phyloP scores from a whole-genome alignment of 352 stramenopile species.

The Peronospora farinosa region DNA sequence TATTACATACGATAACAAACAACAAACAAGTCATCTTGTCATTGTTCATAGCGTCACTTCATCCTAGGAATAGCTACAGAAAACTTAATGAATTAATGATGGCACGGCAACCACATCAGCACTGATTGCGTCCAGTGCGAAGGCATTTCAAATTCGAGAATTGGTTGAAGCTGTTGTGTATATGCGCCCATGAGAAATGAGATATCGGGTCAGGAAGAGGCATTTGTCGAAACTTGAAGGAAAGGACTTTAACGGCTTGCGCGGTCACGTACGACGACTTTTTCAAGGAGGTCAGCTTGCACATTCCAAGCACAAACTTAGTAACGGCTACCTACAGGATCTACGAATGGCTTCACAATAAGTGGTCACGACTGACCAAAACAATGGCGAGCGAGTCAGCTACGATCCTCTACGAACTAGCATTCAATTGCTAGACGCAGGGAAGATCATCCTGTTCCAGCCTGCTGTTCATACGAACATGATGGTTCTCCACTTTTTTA shows the following conservation, averaged over 20 bases:
- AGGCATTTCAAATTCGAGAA: background rate
- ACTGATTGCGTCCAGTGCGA: background rate
- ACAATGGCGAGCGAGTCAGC: background rate
- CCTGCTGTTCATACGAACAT: no score
- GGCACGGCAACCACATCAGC: background rate
- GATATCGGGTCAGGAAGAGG: background rate
- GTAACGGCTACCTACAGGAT: background rate
- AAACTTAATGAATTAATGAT: background rate
- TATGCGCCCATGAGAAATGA: background rate
- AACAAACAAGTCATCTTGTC: background rate
- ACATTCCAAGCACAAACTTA: background rate
- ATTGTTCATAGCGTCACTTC: background rate
- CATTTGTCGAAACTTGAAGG: background rate
- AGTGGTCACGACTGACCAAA: background rate
- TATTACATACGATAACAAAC: background rate
- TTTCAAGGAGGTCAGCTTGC: background rate
- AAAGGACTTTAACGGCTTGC: background rate
- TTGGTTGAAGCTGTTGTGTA: background rate
- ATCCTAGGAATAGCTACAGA: background rate
- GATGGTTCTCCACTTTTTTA: no score
- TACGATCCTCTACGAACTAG: background rate
- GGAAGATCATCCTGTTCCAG: background rate
- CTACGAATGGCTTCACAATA: background rate
- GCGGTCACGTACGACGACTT: background rate
- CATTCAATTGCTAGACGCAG: background rate